Evolutionary conservation across 805 yeast genomes (phyloP).

Genomic region (Teunomyces atbi): DNA sequence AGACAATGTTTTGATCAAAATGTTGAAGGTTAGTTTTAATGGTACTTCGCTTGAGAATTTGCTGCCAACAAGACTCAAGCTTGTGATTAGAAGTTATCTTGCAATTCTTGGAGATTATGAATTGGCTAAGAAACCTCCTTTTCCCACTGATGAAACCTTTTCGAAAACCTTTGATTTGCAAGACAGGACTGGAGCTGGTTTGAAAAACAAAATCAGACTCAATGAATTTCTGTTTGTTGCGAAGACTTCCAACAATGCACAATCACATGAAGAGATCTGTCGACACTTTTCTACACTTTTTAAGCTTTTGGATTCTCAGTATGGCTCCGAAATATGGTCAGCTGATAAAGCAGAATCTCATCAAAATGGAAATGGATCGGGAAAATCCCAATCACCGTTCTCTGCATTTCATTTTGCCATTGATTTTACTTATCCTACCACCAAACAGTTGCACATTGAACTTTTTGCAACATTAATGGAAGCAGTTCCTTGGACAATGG

Average conservation of each 20-base stretch:
- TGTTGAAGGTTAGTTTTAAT: conserved; percentile 61
- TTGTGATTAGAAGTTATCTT: conserved; percentile 70
- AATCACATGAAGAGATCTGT: conserved; percentile 70
- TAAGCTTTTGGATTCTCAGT: conserved; percentile 56
- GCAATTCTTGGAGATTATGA: conserved; percentile 66
- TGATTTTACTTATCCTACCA: conserved; percentile 32
- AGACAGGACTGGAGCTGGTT: not conserved
- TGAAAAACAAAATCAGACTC: conserved; percentile 4
- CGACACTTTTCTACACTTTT: conserved; percentile 54
- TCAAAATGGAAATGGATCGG: conserved; percentile 1
- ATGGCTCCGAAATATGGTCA: conserved; percentile 41
- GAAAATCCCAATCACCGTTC: conserved; percentile 31
- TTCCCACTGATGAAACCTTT: conserved; percentile 58
- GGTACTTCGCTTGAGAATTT: conserved; percentile 59
- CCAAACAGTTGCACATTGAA: conserved; percentile 47
- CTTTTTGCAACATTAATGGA: conserved; percentile 70
- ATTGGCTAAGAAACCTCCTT: conserved; percentile 58
- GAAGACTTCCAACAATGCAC: conserved; percentile 44
- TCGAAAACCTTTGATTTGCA: not conserved
- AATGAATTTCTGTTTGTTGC: conserved; percentile 43
- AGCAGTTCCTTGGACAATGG: conserved; percentile 64
- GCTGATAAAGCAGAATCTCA: conserved; percentile 8
- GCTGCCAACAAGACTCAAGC: conserved; percentile 65
- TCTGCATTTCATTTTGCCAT: conserved; percentile 38
- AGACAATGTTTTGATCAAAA: conserved; percentile 73